Base-by-base conservation (phyloP, 768 basidiomycete genomes). In the Vararia minispora region DNA sequence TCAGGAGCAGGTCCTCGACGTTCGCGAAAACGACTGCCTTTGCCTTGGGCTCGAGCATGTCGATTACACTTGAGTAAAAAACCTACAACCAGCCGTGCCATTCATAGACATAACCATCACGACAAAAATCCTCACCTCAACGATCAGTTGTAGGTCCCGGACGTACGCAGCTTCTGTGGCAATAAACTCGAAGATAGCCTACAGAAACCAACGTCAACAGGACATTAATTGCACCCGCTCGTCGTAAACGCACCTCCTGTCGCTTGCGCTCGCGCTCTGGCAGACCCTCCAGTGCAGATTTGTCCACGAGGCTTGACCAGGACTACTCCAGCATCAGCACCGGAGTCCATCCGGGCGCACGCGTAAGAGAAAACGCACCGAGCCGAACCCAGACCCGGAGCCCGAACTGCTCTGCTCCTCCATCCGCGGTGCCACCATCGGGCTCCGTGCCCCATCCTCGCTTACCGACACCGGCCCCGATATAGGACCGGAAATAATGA, bases 101-200 rank as follows among this genome's bases (percentile, higher is more conserved):
- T n/a, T 16, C 12, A 16, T 20, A 14, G 14, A 21, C 3, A 28
- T 23, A 9, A 33, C 17, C 20, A 24, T 11, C 9, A 22, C 21
- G 25, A 16, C 28, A 33, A 37, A 34, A 28, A 13, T 13, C 32
- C 68, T 33, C 41, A 87, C 91, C 72, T 87, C 85, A 14, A 97
- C 88, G 43, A 92, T 78, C 23, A 94, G 68, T 52, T 99, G 94
- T 21, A 97, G 58, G 55, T 92, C 87, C 17, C 89, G 72, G 31
- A 97, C 89, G 51, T 95, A 99, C 0, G 84, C 75, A 6, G 68
- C 71, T 57, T 99, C 94, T 0, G 94, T 98, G 5, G 71, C 71
- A 48, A 98, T 94, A 37, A 98, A 68, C 60, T 99, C 94, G 48
- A 97, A 98, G 36, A 95, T 94, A 0, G 87, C 82, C 79, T 84